These are phyloP conservation scores for Rhododendron ferrugineum DNA, from an alignment of 148 eudicot genomes.

Conservation along the genomic window DNA sequence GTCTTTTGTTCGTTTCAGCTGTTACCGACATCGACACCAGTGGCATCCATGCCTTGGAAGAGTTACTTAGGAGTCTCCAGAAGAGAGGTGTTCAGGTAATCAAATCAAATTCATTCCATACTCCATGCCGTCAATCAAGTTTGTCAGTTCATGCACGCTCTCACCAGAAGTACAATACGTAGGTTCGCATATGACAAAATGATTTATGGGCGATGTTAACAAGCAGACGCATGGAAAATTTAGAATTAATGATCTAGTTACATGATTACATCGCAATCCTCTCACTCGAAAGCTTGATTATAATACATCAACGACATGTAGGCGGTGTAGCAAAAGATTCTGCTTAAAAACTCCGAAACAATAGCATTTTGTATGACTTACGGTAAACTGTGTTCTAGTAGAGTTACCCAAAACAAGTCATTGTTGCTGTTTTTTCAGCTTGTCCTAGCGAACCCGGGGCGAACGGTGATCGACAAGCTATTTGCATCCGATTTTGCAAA, in stretches of 20 bases:
- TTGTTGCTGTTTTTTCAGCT: constrained; percentile 31
- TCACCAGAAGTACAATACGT: neutral
- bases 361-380: neutral
- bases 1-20: constrained; percentile 40
- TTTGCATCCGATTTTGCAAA: constrained; percentile 52
- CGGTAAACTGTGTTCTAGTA: neutral
- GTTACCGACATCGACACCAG: constrained; percentile 93
- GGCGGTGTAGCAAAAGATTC: neutral
- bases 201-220: neutral
- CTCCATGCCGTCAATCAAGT: neutral
- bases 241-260: neutral
- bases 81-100: constrained; percentile 69
- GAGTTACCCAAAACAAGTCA: neutral
- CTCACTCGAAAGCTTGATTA: neutral
- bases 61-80: constrained; percentile 49
- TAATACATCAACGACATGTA: neutral
- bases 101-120: neutral
- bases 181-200: neutral
- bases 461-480: constrained; percentile 69
- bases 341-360: neutral
- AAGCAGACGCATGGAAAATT: neutral
- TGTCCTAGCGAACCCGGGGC: constrained; percentile 79
- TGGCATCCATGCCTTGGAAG: constrained; percentile 91
- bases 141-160: neutral
- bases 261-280: neutral